These are phyloP conservation scores for Penicillium concentricum DNA, from an alignment of 2,329 filamentous ascomycete genomes.

Conservation along the genomic window DNA sequence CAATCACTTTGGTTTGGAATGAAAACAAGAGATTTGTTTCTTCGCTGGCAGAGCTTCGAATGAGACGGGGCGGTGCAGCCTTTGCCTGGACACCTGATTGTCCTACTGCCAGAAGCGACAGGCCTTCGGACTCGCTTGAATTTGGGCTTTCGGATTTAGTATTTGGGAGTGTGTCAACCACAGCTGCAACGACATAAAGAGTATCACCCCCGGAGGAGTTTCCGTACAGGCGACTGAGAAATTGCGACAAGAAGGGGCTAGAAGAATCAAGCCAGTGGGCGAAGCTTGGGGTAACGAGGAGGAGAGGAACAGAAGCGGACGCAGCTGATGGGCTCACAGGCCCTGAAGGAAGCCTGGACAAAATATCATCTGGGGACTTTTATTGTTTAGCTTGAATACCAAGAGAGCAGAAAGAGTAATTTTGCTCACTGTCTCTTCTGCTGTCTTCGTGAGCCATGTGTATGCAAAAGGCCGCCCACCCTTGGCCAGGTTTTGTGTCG, in stretches of 20 bases:
- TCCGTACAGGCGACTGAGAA: constrained; percentile 29
- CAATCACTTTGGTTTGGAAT: constrained; percentile 12
- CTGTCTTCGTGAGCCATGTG: constrained; percentile 36
- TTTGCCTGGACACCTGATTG: constrained; percentile 31
- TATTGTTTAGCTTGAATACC: not conserved
- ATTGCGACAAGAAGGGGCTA: constrained; percentile 31
- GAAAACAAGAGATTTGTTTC: constrained; percentile 36
- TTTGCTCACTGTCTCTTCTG: constrained; percentile 30
- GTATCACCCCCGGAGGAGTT: constrained; percentile 10
- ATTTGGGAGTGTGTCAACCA: constrained; percentile 39
- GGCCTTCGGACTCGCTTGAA: constrained; percentile 31
- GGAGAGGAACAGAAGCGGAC: constrained; percentile 28
- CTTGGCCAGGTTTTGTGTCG: constrained; percentile 13
- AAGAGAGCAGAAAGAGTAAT: not conserved
- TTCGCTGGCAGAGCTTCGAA: constrained; percentile 30
- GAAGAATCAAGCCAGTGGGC: constrained; percentile 38
- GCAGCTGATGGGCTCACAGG: constrained; percentile 12
- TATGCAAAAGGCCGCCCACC: constrained; percentile 23
- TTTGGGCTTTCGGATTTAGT: not conserved
- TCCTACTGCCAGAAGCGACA: constrained; percentile 34
- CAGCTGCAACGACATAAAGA: constrained; percentile 34
- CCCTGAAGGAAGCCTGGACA: constrained; percentile 27
- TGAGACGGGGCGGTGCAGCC: constrained; percentile 25
- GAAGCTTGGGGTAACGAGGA: constrained; percentile 40
- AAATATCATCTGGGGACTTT: constrained; percentile 32